Evolutionary conservation across 2,329 filamentous ascomycete species (phyloP), one percentile per base, ranked within the genome.

Genomic region (Tolypocladium pustulatum): DNA sequence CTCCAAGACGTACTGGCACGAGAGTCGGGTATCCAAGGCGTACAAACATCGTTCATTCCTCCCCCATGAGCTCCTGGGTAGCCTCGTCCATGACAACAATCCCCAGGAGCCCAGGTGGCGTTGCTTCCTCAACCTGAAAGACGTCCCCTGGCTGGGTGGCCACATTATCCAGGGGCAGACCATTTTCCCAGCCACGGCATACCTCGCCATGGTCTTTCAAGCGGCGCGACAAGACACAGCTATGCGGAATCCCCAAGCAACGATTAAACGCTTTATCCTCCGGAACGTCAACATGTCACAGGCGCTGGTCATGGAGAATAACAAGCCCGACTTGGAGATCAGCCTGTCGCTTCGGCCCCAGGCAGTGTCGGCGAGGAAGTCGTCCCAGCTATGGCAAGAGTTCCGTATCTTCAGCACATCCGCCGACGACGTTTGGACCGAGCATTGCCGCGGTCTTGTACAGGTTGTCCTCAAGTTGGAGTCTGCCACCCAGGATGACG

Each of bases 121-220:
- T 4, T 53, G 58, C n/a, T 57, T 58, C 13, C 40, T 58, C 43
- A 32, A 20, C 9, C 13, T 51, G 4, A 43, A 38, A 27, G 43
- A 58, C 20, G 8, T 22, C 12, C 59, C 67, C 7, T 78, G 76
- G 76, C 59, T 78, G 1, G 52, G 57, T 4, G 69, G 75, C 56
- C 74, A 79, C 55, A 49, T 60, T 17, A 49, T 65, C 57, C 70
- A 63, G 67, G 22, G 63, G 62, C 0, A 71, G 6, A 65, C 71
- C 41, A 64, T 78, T 1, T 75, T 74, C 56, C 75, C 76, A 0
- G 68, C 58, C 20, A 69, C 74, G 6, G 71, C 65, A 0, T 76
- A 73, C 60, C 36, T 75, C 2, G 56, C 64, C n/a, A 71, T 72
- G 66, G 71, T 65, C 10, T 62, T 64, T 1, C 68, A 75, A 41